phyloP scores from a whole-genome alignment of 2,329 filamentous ascomycete genomes.

The Colletotrichum tropicicola region DNA sequence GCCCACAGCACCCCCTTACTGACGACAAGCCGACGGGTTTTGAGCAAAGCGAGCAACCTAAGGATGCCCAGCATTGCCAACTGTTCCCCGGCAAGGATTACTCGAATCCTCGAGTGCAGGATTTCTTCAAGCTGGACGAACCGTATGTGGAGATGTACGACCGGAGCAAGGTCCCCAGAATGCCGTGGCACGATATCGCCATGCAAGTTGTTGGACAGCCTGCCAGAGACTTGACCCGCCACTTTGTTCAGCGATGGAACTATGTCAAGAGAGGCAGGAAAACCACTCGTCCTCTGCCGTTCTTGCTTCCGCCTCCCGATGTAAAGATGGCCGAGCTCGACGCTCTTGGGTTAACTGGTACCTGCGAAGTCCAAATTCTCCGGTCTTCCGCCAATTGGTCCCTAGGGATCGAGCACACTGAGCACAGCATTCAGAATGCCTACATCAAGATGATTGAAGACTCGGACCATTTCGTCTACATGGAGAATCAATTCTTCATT shows the following conservation, averaged over 20 bases:
- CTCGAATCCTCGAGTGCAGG: slow-evolving; percentile 93
- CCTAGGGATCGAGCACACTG: slow-evolving; percentile 84
- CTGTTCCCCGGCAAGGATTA: slow-evolving; percentile 98
- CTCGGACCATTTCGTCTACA: slow-evolving; percentile 97
- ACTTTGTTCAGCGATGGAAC: slow-evolving; percentile 98
- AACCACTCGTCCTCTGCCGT: slow-evolving; percentile 91
- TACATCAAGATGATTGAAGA: slow-evolving; percentile 95
- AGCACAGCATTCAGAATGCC: slow-evolving; percentile 95
- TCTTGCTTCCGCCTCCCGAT: slow-evolving; percentile 92
- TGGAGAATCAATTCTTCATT: slow-evolving; percentile 99
- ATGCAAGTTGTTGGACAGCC: slow-evolving; percentile 99
- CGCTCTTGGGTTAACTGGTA: slow-evolving; percentile 86
- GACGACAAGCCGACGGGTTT: slow-evolving; percentile 97
- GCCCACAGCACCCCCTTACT: slow-evolving; percentile 87
- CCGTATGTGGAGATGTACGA: slow-evolving; percentile 99
- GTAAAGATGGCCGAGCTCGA: slow-evolving; percentile 88
- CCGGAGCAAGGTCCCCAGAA: slow-evolving; percentile 84
- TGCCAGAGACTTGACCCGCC: slow-evolving; percentile 89
- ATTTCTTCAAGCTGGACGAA: slow-evolving; percentile 92
- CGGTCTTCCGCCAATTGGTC: slow-evolving; percentile 94
- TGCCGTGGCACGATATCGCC: slow-evolving; percentile 98
- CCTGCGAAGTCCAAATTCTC: slow-evolving; percentile 95
- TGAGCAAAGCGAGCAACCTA: slow-evolving; percentile 78
- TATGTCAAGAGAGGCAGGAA: slow-evolving; percentile 93
- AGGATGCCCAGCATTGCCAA: slow-evolving; percentile 93